Base-by-base conservation (phyloP, 805 yeast genomes). In the Lipomyces kockii region DNA sequence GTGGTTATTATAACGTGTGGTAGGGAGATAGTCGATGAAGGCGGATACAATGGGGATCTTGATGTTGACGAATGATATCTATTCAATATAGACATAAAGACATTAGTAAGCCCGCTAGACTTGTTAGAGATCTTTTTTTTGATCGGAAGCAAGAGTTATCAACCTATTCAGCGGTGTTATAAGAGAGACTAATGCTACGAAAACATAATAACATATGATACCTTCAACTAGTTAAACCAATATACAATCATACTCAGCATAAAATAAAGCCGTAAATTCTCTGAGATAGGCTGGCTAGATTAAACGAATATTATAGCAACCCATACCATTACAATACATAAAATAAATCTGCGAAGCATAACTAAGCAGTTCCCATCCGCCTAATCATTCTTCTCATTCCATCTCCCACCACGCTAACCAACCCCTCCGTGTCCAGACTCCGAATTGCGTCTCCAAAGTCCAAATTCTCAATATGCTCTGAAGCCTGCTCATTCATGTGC, bases 401-500 rank as follows among this genome's bases (percentile, higher is more conserved):
- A 66, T 89, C 92, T 20, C 97, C 97, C 49, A 85, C 80, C 54
- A 90, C 87, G 8, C 84, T 82, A 34, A 92, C 78, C 74, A 85
- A 85, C 64, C 89, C 90, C 74, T 91, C 97, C 65, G 86, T 88
- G 67, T 84, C 89, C 71, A 92, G 81, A 66, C 90, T 81, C 66
- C 87, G 83, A 68, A 92, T 76, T 1, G 86, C 88, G 57, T 89
- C 93, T 55, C 87, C 83, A 64, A 92, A 81, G 65, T 91, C 97
- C 60, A 81, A 74, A 74, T 89, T 86, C 73, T 91, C 97, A 5
- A 91, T 87, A 62, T 86, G 83, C 59, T 83, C 83, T 11, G 86
- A 83, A 32, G 87, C 81, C 72, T 85, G 87, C 63, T 90, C 96
- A 75, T 90, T 89, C 71, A 91, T 79, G 71, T 81, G 84, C 55